Evolutionary conservation across 208 protist genomes (phyloP).

Genomic region (Kentomonas sorsogonicus): DNA sequence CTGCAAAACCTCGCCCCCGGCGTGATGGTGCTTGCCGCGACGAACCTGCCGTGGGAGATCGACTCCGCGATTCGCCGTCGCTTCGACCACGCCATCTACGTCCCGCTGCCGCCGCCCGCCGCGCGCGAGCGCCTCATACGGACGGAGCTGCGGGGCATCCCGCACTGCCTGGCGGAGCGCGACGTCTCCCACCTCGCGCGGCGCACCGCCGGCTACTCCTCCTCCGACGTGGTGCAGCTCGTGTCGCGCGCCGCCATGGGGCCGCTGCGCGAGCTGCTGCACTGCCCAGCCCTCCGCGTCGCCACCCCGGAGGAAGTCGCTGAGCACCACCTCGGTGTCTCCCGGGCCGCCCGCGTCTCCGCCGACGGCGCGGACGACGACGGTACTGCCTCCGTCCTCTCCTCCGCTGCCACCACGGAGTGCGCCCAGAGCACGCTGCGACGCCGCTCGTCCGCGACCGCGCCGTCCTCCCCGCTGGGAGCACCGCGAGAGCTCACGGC

Average conservation of each 20-base stretch:
- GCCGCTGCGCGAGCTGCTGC: slow-evolving; percentile 83
- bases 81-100: slow-evolving; percentile 87
- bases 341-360: no score
- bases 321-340: no score
- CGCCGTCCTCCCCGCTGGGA: no score
- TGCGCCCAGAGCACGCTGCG: no score
- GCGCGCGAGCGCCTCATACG: slow-evolving; percentile 32
- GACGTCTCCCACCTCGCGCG: slow-evolving; percentile 41
- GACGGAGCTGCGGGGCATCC: slow-evolving; percentile 24
- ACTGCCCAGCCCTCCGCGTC: slow-evolving; percentile 49
- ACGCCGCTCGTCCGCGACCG: no score
- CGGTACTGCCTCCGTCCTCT: no score
- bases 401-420: no score
- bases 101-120: slow-evolving; percentile 50
- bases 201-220: slow-evolving; percentile 73
- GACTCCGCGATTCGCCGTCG: slow-evolving; percentile 83
- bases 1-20: slow-evolving; percentile 45
- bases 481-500: no score
- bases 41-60: slow-evolving; percentile 90
- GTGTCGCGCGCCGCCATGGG: slow-evolving; percentile 92
- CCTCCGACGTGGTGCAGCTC: slow-evolving; percentile 90
- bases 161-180: slow-evolving; percentile 26
- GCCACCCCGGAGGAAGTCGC: slow-evolving; percentile 16
- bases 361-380: no score
- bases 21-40: slow-evolving; percentile 84